These are phyloP conservation scores for Echinosophora koreensis DNA, from an alignment of 306 rosid species.

Conservation along the genomic window DNA sequence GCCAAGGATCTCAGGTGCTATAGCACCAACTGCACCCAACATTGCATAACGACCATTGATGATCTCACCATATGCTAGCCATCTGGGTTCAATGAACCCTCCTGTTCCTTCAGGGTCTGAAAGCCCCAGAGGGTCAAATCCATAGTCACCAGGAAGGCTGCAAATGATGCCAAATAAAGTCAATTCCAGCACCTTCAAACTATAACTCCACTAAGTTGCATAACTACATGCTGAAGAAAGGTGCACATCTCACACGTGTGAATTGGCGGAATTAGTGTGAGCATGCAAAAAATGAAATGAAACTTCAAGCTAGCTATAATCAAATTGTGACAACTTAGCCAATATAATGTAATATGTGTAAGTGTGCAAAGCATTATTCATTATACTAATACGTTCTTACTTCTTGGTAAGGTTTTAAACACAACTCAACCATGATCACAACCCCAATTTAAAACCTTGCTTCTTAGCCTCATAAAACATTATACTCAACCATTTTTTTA, in stretches of 20 bases:
- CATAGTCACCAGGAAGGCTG: slow-evolving; percentile 96
- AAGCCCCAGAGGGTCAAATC: slow-evolving; percentile 93
- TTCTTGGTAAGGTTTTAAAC: too few relatives aligned
- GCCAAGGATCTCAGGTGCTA: slow-evolving; percentile 89
- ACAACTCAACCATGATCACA: too few relatives aligned
- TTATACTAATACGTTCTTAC: not conserved
- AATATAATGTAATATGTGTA: not conserved
- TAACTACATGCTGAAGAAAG: not conserved
- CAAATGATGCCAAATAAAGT: slow-evolving; percentile 30
- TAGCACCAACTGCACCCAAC: slow-evolving; percentile 86
- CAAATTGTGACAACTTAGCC: not conserved
- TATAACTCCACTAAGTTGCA: not conserved
- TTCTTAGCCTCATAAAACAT: not conserved
- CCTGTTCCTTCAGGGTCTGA: slow-evolving; percentile 99
- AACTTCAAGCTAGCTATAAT: too few relatives aligned
- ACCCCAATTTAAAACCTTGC: too few relatives aligned
- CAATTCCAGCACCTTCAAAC: slow-evolving; percentile 25
- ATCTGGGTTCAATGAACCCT: slow-evolving; percentile 93
- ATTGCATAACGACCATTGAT: slow-evolving; percentile 91
- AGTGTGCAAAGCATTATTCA: not conserved
- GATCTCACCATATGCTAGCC: slow-evolving; percentile 94
- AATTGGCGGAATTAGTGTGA: not conserved
- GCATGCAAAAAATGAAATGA: too few relatives aligned
- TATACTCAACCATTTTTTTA: not conserved
- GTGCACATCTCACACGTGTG: not conserved